These are phyloP conservation scores for Alloascoidea africana DNA, from an alignment of 805 yeast genomes.

Conservation along the genomic window DNA sequence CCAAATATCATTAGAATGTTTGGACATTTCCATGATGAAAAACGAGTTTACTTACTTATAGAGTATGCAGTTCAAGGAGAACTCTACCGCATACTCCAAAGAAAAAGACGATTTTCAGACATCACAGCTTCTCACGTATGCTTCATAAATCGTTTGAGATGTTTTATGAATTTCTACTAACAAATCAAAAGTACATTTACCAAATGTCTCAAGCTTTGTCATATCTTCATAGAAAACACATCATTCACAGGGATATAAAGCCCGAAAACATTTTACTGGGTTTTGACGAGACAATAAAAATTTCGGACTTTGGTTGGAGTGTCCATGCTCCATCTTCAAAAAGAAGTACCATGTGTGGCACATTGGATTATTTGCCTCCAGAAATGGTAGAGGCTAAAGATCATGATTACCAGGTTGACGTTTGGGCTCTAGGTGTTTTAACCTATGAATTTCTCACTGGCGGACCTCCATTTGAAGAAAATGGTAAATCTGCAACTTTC, in stretches of 20 bases:
- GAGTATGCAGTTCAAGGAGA: conserved; percentile 86
- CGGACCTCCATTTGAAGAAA: conserved; percentile 84
- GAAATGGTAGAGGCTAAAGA: conserved; percentile 81
- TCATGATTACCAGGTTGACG: conserved; percentile 68
- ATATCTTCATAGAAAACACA: conserved; percentile 64
- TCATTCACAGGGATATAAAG: conserved; percentile 86
- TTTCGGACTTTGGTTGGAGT: conserved; percentile 96
- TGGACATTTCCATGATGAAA: conserved; percentile 74
- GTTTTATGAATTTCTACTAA: conserved; percentile 1
- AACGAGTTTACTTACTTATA: conserved; percentile 66
- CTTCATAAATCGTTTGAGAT: background rate
- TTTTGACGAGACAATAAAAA: conserved; percentile 58
- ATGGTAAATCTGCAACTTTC: conserved; percentile 57
- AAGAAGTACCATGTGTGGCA: conserved; percentile 84
- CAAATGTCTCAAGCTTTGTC: conserved; percentile 73
- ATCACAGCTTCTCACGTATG: conserved; percentile 43
- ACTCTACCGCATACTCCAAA: conserved; percentile 55
- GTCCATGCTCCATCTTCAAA: conserved; percentile 47
- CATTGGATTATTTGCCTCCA: conserved; percentile 88
- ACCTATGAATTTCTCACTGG: conserved; percentile 82
- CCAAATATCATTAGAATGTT: conserved; percentile 67
- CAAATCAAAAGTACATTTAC: conserved; percentile 33
- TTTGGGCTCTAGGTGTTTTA: conserved; percentile 86
- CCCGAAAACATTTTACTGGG: conserved; percentile 85
- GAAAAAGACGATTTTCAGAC: conserved; percentile 58